Base-by-base conservation (phyloP, 2,329 filamentous ascomycete species). In the Cercospora sesami region DNA sequence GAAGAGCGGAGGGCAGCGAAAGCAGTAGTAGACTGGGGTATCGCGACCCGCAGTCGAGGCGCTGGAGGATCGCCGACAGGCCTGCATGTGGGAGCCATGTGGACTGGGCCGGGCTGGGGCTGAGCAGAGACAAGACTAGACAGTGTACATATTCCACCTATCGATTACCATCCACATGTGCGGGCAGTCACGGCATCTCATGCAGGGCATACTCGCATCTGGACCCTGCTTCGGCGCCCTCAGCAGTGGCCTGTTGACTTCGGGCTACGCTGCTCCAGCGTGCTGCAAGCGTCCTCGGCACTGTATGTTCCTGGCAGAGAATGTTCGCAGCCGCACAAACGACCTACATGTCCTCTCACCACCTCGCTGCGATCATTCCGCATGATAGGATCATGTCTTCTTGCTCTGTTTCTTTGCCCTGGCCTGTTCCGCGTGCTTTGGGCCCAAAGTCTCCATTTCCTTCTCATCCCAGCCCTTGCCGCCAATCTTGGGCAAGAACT, bases 401-500 rank as follows among this genome's bases (percentile, higher is more conserved):
- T 61, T 65, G 33, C 30, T 53, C 28, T 51, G 45, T 12, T 51
- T 53, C 64, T 66, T 69, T 33, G 36, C 59, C 65, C 69, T 45
- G 33, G 58, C 48, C 55, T 69, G 68, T 39, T 60, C 63, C 21
- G 51, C 65, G 48, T 67, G 48, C 66, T 70, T 65, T 45, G 65
- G 66, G 55, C 61, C 69, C 28, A 68, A 53, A 58, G 66, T 71
- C 67, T 68, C 69, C 36, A 71, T 72, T 55, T 74, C 72, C 31
- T 74, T 71, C 68, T 78, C 78, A 36, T 74, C 71, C 78, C 77
- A 79, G 21, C 75, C 72, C 64, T 73, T 71, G 14, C 74, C 73
- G 39, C 73, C 69, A 8, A 78, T 59, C 67, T 78, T 87, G 1
- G 95, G 95, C 62, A 97, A 80, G 77, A 97, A 97, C 79, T 88